Evolutionary conservation across 2,329 filamentous ascomycete genomes (phyloP).

Genomic region (Paraconiothyrium brasiliense): DNA sequence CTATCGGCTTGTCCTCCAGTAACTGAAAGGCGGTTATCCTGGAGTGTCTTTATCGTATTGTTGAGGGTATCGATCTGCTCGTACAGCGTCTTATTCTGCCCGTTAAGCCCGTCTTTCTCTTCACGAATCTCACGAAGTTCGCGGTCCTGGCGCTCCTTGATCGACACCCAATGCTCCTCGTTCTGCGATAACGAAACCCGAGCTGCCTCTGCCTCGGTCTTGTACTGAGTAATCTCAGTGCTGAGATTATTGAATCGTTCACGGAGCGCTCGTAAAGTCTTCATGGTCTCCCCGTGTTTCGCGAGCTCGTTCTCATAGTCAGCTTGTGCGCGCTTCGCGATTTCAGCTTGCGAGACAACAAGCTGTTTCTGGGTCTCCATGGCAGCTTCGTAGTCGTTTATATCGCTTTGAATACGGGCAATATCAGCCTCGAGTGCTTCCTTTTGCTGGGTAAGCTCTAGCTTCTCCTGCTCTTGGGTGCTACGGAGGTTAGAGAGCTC

Average conservation of each 20-base stretch:
- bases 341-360: constrained; percentile 90
- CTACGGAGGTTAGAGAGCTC: constrained; percentile 84
- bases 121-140: constrained; percentile 82
- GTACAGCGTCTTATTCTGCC: constrained; percentile 91
- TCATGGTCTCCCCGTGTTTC: constrained; percentile 95
- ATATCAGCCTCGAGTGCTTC: constrained; percentile 80
- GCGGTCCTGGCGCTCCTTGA: constrained; percentile 80
- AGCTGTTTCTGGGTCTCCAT: constrained; percentile 89
- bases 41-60: constrained; percentile 79
- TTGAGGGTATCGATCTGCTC: constrained; percentile 86
- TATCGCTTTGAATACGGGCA: constrained; percentile 81
- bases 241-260: constrained; percentile 83
- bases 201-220: constrained; percentile 84
- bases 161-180: constrained; percentile 87
- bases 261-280: constrained; percentile 80
- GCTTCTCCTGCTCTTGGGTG: constrained; percentile 77
- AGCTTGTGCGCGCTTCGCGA: constrained; percentile 90
- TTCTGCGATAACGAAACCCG: constrained; percentile 81
- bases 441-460: constrained; percentile 84
- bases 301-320: constrained; percentile 95
- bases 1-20: constrained; percentile 63
- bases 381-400: constrained; percentile 79
- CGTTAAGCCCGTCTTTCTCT: constrained; percentile 82
- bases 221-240: constrained; percentile 77
- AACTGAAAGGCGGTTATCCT: constrained; percentile 73